A percentile compares a stretch with the other conserved stretches of the same genome.
These are phyloP conservation scores for Phaffia tasmanica DNA, from an alignment of 768 basidiomycete species.

Conservation along the genomic window DNA sequence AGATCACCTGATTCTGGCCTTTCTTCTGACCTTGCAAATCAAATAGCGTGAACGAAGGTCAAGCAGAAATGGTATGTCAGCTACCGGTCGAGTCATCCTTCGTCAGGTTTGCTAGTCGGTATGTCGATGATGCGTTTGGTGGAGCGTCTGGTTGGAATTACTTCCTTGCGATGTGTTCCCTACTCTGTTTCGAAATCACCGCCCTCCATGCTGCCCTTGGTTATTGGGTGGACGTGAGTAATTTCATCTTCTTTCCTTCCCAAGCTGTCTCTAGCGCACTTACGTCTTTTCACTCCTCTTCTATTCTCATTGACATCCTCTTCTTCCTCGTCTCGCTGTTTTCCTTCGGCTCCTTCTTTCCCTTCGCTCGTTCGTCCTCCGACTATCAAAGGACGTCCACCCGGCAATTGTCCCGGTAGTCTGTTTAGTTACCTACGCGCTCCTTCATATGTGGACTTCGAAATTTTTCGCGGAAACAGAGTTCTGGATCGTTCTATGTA, in stretches of 20 bases:
- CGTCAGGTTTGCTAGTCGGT: conserved; percentile 27
- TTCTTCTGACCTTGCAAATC: too few species aligned
- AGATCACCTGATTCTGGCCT: too few species aligned
- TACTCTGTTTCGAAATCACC: conserved; percentile 27
- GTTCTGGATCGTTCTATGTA: conserved; percentile 46
- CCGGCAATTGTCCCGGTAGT: too few species aligned
- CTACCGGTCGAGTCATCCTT: conserved; percentile 30
- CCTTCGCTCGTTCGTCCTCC: too few species aligned
- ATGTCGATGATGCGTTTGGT: conserved; percentile 27
- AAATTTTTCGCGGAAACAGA: conserved; percentile 39
- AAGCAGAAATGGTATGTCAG: conserved; percentile 29
- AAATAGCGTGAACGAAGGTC: too few species aligned
- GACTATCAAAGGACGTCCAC: background rate
- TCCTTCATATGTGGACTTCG: too few species aligned
- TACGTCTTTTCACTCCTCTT: background rate
- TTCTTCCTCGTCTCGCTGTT: too few species aligned
- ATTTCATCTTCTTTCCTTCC: background rate
- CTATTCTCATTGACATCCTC: background rate
- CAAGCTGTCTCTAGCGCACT: background rate
- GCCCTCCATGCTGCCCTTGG: conserved; percentile 24
- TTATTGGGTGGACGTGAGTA: conserved; percentile 24
- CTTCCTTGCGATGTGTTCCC: conserved; percentile 3
- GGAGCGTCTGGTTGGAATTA: conserved; percentile 31
- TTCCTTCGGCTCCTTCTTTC: too few species aligned
- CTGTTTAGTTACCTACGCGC: too few species aligned